Base-by-base conservation (phyloP, 2,329 filamentous ascomycete species). In the Hawksworthiomyces lignivorus region DNA sequence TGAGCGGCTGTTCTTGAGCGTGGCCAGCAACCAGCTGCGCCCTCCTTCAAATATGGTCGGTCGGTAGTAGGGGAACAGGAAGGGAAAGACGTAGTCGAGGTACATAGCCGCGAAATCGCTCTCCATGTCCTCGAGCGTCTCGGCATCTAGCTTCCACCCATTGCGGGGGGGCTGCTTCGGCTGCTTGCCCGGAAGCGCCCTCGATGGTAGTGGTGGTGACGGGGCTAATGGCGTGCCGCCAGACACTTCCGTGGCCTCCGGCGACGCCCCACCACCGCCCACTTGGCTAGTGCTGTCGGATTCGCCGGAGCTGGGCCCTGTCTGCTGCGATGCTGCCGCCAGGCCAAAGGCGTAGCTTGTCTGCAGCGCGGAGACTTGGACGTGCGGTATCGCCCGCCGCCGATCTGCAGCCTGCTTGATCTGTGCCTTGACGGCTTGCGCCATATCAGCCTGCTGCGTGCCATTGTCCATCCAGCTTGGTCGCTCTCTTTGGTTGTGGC, bases 11-110 rank as follows among this genome's bases (percentile, higher is more conserved):
- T 66, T 69, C 42, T 73, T 65, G 9, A 81, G 62, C 31, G 77
- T 61, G 22, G 73, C 68, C 27, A 82, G 60, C 21, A 82, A 62
- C 78, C 77, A 82, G 20, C 72, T 69, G 36, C 73, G 68, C 12
- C 77, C 77, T n/a, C 74, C 71, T 43, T 73, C 63, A 4, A 74
- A 62, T 6, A 77, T 53, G 3, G 65, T 63, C 1, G 78, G 77
- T 3, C 68, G 68, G 56, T 81, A 82, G 54, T 80, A 75, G 3
- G 79, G 79, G 52, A 77, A 81, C 1, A 81, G 59, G 49, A 79
- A 75, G 2, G 78, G 77, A 47, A 81, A 71, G 17, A 80, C 65
- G 48, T 75, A 70, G 54, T 82, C 77, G 34, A 81, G 63, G 52
- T 80, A 82, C 43, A 75, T 8, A 8, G 24, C 24, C 24, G 24